Evolutionary conservation across 1,139 yeast species (phyloP).

Genomic region (Blastobotrys elegans): DNA sequence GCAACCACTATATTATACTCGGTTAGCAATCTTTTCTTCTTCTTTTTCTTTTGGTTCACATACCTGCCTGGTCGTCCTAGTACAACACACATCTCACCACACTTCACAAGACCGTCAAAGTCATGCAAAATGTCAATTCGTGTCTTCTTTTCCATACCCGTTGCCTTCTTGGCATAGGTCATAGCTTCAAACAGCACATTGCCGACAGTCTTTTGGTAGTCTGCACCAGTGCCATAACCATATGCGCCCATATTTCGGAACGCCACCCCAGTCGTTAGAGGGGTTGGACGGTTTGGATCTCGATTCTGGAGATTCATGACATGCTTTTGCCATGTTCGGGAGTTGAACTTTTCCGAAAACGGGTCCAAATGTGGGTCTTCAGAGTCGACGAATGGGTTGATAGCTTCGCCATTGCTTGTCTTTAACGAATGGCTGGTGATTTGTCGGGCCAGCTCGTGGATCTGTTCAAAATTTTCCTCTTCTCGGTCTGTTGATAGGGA

Average conservation of each 20-base stretch:
- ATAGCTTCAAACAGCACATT: constrained; percentile 40
- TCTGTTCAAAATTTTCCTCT: constrained; percentile 10
- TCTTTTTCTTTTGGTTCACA: not conserved
- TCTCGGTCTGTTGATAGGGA: not conserved
- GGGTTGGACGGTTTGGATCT: constrained; percentile 18
- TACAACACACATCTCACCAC: constrained; percentile 74
- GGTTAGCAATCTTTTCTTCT: constrained; percentile 1
- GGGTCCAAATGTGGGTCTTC: constrained; percentile 42
- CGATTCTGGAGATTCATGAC: constrained; percentile 36
- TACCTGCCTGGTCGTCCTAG: constrained; percentile 66
- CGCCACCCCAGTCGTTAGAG: constrained; percentile 47
- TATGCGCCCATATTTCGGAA: constrained; percentile 64
- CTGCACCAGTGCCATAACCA: constrained; percentile 74
- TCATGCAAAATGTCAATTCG: constrained; percentile 56
- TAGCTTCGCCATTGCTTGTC: constrained; percentile 6
- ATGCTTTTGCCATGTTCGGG: constrained; percentile 69
- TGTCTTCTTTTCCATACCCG: constrained; percentile 24
- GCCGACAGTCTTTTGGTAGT: constrained; percentile 68
- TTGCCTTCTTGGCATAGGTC: constrained; percentile 22
- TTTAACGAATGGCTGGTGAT: constrained; percentile 19
- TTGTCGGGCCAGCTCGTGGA: constrained; percentile 27
- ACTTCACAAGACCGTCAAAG: constrained; percentile 61
- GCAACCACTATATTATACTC: constrained; percentile 55
- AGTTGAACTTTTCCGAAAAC: constrained; percentile 48
- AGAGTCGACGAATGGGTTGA: constrained; percentile 15